A percentile compares a stretch with the other conserved stretches of the same genome.
Conservation (phyloP, 371 early-diverging fungal genomes). For the Mucor mucedo region DNA sequence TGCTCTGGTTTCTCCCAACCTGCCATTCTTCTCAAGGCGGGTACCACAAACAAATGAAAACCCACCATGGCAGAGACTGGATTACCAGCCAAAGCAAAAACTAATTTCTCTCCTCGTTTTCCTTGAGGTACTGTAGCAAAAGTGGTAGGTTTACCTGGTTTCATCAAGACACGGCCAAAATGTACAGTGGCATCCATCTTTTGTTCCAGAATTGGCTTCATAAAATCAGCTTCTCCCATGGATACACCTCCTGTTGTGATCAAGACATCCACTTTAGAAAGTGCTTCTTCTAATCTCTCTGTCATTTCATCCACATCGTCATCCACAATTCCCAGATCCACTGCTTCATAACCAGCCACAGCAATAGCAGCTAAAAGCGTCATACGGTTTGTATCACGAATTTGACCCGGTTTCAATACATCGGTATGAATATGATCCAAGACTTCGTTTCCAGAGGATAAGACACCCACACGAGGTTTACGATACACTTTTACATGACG, state of each 20-base stretch:
- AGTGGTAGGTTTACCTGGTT: conserved; percentile 94
- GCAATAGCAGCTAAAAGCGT: conserved; percentile 72
- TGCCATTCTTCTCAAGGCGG: conserved; percentile 79
- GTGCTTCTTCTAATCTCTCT: conserved; percentile 51
- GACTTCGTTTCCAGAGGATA: conserved; percentile 92
- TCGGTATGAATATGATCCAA: conserved; percentile 57
- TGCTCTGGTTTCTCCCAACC: conserved; percentile 57
- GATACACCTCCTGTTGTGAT: conserved; percentile 94
- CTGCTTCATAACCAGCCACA: conserved; percentile 65
- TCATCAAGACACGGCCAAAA: conserved; percentile 92
- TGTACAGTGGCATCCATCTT: conserved; percentile 75
- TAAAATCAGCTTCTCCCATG: conserved; percentile 93
- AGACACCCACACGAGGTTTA: conserved; percentile 78
- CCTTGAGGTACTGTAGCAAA: conserved; percentile 75
- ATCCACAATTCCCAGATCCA: conserved; percentile 79
- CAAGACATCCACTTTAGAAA: conserved; percentile 75
- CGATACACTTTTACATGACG: conserved; percentile 64
- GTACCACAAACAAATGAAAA: conserved; percentile 88
- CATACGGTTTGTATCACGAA: conserved; percentile 88
- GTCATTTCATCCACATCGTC: conserved; percentile 71
- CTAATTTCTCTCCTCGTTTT: conserved; percentile 39
- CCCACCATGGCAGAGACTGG: conserved; percentile 91
- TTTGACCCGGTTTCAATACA: conserved; percentile 63
- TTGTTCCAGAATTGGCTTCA: conserved; percentile 85
- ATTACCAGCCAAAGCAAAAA: conserved; percentile 94